Base-by-base conservation (phyloP, 2,329 filamentous ascomycete genomes). In the Fusarium azukiicola region DNA sequence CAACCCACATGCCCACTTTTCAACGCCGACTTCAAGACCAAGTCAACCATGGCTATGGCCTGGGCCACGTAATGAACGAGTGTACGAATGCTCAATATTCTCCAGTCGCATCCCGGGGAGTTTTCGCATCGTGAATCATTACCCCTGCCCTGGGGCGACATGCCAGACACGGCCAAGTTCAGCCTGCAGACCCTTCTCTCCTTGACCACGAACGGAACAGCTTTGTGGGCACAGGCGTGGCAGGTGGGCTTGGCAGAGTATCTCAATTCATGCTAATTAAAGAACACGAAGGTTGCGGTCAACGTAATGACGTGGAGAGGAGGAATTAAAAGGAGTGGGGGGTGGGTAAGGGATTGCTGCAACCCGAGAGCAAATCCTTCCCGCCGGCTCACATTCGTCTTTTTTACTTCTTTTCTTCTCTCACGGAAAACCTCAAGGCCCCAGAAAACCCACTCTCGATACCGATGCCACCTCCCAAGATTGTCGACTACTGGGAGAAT, bases 261-360 rank as follows among this genome's bases (percentile, higher is more conserved):
- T 40, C 3, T 56, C 52, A 38, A 36, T 56, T 14, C 10, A 56
- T 27, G 23, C 32, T 21, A 58, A 38, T 32, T 32, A 32, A 32
- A 32, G 27, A 32, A 32, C 27, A 32, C 14, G 54, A 38, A n/a
- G 32, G 19, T 40, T 58, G 36, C 3, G 12, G 21, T 58, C 54
- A 21, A n/a, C 54, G 54, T 58, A 58, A 38, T n/a, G 32, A 4
- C 38, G 54, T 58, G 21, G 54, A 58, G 54, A 38, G 21, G 19
- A n/a, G n/a, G 54, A 40, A 58, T 58, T 58, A 58, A 58, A 58
- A 58, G 54, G 54, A 58, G 54, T 40, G 12, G 54, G 32, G 32
- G 38, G 54, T 40, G 38, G 21, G 16, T 36, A 21, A 36, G 38
- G 54, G 32, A 38, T 32, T 32, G 27, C 27, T 32, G 13, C 54